These are phyloP conservation scores for Lentinus tigrinus DNA, from an alignment of 768 basidiomycete species.

Conservation along the genomic window DNA sequence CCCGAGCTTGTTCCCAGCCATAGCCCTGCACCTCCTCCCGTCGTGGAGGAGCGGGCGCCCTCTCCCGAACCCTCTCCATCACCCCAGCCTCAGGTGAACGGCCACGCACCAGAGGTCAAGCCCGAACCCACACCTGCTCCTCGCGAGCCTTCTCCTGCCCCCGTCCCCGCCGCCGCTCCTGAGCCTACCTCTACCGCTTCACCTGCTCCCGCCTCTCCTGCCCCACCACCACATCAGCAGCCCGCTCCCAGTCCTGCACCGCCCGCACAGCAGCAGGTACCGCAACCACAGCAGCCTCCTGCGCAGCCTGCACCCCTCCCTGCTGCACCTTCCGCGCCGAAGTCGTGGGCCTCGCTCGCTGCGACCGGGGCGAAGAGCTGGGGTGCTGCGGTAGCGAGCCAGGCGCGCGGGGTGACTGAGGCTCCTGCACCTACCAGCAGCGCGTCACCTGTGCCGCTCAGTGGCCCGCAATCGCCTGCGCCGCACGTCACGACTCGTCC, in stretches of 20 bases:
- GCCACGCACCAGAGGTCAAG: constrained; percentile 35
- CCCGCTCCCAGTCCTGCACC: constrained; percentile 32
- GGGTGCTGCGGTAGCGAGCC: constrained; percentile 78
- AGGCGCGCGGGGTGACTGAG: constrained; percentile 75
- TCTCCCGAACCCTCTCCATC: constrained; percentile 37
- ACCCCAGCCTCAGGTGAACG: constrained; percentile 40
- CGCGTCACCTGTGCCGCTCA: constrained; percentile 27
- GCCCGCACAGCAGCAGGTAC: constrained; percentile 23
- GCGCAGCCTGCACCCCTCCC: constrained; percentile 33
- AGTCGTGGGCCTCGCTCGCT: constrained; percentile 92
- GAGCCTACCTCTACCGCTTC: constrained; percentile 23
- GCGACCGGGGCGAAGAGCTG: constrained; percentile 81
- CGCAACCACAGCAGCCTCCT: constrained; percentile 24
- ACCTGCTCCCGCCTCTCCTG: constrained; percentile 31
- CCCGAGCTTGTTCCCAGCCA: constrained; percentile 33
- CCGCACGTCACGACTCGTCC: constrained; percentile 38
- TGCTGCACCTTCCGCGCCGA: constrained; percentile 51
- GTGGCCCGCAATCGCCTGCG: constrained; percentile 32
- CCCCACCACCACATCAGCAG: constrained; percentile 27
- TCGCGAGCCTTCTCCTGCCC: constrained; percentile 30
- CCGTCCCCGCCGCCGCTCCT: constrained; percentile 25
- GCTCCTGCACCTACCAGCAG: constrained; percentile 46
- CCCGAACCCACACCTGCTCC: constrained; percentile 29
- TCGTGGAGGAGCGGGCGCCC: constrained; percentile 30
- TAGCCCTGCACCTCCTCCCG: constrained; percentile 36